A percentile compares a stretch with the other conserved stretches of the same genome.
Evolutionary conservation across 331 rosid genomes (phyloP).

Genomic region (Telfairia occidentalis): DNA sequence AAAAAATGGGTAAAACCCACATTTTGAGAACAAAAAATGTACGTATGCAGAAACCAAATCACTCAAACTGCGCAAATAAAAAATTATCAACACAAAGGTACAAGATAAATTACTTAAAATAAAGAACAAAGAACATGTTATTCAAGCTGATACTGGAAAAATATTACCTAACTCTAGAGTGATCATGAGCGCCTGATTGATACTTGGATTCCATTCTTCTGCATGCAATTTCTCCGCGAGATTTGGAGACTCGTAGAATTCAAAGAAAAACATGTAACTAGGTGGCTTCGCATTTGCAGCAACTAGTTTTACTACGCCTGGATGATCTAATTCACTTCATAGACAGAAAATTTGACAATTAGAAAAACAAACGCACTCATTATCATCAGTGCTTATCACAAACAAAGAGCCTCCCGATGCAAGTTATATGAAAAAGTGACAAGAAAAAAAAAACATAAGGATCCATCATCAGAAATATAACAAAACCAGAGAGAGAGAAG

Average conservation of each 20-base stretch:
- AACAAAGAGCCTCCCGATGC: constrained; percentile 1
- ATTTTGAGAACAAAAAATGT: background rate
- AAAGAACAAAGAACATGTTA: background rate
- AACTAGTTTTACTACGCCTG: constrained; percentile 53
- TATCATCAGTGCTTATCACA: background rate
- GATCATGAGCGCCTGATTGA: constrained; percentile 43
- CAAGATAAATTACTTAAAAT: background rate
- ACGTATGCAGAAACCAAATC: background rate
- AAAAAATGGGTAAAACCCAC: background rate
- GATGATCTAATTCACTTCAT: constrained; percentile 71
- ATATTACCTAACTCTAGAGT: constrained; percentile 52
- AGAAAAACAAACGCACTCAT: constrained; percentile 7
- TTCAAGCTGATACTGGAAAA: background rate
- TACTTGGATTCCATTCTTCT: constrained; percentile 73
- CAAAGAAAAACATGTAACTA: constrained; percentile 76
- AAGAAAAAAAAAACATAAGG: background rate
- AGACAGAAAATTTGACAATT: background rate
- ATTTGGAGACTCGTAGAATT: constrained; percentile 50
- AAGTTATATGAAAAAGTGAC: background rate
- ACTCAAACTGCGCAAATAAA: background rate
- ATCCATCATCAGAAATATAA: background rate
- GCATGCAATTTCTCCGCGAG: constrained; percentile 63
- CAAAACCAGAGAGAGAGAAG: background rate
- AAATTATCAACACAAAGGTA: background rate
- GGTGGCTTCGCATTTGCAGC: constrained; percentile 98